These are phyloP conservation scores for Garcia nutans DNA, from an alignment of 345 rosid genomes.

Conservation along the genomic window DNA sequence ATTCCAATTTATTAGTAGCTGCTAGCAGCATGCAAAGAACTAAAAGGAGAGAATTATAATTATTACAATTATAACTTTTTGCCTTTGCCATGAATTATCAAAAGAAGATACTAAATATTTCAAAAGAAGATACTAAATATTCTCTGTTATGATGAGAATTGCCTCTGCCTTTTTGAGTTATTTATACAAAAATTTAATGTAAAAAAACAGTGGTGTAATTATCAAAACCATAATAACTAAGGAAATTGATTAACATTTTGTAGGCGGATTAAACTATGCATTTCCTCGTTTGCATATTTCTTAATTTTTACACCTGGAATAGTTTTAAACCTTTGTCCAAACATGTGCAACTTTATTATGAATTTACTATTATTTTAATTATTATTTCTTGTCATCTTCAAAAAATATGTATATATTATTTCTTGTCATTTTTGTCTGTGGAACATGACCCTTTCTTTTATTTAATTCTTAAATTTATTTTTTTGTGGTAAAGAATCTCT, in stretches of 20 bases:
- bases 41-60: not conserved
- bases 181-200: conserved; percentile 10
- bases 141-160: not conserved
- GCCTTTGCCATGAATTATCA: conserved; percentile 12
- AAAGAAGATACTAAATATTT: too few species aligned
- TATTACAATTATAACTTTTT: not conserved
- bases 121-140: conserved; percentile 1
- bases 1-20: not conserved
- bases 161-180: not conserved
- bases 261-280: not conserved
- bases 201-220: conserved; percentile 1
- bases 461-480: too few species aligned
- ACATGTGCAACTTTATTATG: not conserved
- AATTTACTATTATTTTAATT: not conserved
- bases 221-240: conserved; percentile 18
- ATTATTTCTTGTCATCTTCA: too few species aligned
- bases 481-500: too few species aligned
- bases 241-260: not conserved
- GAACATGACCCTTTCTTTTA: too few species aligned
- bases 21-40: too few species aligned
- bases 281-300: not conserved
- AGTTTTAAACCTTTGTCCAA: not conserved
- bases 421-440: too few species aligned
- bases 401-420: too few species aligned
- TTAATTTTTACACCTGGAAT: not conserved